phyloP scores from a whole-genome alignment of 441 rosid species.

The Erodium moschatum region DNA sequence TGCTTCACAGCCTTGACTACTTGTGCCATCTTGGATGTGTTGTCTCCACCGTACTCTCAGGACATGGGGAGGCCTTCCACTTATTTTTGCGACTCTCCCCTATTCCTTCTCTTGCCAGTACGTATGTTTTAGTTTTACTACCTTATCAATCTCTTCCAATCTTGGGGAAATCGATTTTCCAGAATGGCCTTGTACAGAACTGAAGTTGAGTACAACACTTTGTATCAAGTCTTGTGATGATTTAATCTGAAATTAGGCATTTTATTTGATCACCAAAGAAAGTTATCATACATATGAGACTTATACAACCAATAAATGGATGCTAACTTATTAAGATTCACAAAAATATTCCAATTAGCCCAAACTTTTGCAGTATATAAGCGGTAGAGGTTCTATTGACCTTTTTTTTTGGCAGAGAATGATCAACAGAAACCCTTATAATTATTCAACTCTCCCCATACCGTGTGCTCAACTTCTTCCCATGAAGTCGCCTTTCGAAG shows the following conservation, averaged over 20 bases:
- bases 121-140: background rate
- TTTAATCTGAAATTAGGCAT: no score
- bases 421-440: conserved; percentile 24
- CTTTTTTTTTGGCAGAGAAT: background rate
- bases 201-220: background rate
- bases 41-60: conserved; percentile 44
- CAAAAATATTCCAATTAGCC: background rate
- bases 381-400: background rate
- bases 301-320: background rate
- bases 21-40: conserved; percentile 40
- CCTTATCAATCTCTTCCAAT: background rate
- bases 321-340: background rate
- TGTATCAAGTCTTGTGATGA: background rate
- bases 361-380: background rate
- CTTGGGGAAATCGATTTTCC: conserved; percentile 35
- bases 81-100: conserved; percentile 31
- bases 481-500: conserved; percentile 55
- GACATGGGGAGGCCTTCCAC: conserved; percentile 40
- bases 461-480: conserved; percentile 76
- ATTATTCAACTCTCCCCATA: conserved; percentile 69
- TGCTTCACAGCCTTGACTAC: conserved; percentile 40
- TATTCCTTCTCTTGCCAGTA: conserved; percentile 33
- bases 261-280: background rate
- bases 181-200: conserved; percentile 6
- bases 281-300: background rate